Evolutionary conservation across 1,284 basidiomycete genomes (phyloP), one percentile per base, ranked within the genome.

Genomic region (Trichosporon asahii): DNA sequence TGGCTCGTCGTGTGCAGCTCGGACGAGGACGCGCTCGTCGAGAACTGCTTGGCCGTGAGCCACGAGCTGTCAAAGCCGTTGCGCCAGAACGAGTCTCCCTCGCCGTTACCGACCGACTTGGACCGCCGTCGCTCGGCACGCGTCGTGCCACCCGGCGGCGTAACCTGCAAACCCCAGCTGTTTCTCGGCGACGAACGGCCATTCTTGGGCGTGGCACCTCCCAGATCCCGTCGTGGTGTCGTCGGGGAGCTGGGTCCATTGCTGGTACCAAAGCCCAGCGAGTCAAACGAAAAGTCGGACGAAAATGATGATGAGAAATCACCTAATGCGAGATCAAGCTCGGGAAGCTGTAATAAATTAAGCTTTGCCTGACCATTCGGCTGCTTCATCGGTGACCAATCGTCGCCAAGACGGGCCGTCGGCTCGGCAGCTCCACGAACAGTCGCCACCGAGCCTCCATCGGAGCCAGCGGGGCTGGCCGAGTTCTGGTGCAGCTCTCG

Each of bases 281-380:
- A 68, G 64, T 82, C 79, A 44, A 84, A 81, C 12, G 71, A 69
- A 27, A 78, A 75, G 66, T 79, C 77, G 27, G 57, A 60, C 27
- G 57, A 60, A n/a, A 60, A 60, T 15, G 57, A 60, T 33, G 57
- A 60, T 33, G 57, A 60, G 57, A 60, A 60, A 33, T 60, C 57
- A n/a, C 57, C 57, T 31, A 84, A 78, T 18, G 77, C 76, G 18
- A 83, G 75, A 68, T 84, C 82, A 15, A 84, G 75, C n/a, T 82
- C 79, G 0, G 83, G 83, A 15, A 83, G 72, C 37, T 79, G 74
- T 9, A 83, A 73, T 1, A 83, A 73, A 70, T 80, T 77, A 5
- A 82, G 70, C 3, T 60, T 60, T 5, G 57, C 29, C 18, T 18
- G 29, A 6, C 57, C 57, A 18, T 60, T 60, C 15, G 57, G 14